Evolutionary conservation across 352 stramenopile species (phyloP).

Genomic region (Phytopythium vexans): DNA sequence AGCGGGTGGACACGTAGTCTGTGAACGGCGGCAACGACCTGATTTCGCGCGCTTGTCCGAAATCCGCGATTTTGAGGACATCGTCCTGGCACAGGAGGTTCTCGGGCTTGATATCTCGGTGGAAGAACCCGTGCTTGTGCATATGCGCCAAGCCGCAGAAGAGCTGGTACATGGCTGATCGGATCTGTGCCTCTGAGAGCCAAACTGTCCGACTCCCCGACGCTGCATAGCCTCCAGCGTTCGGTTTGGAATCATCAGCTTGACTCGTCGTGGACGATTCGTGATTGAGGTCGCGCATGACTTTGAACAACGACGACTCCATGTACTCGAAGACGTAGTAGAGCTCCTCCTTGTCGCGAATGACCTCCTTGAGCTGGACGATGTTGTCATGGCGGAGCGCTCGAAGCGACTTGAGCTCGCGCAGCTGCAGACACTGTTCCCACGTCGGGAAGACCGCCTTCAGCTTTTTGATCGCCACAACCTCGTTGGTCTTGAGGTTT

Average conservation of each 20-base stretch:
- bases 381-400: constrained; percentile 82
- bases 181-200: constrained; percentile 64
- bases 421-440: constrained; percentile 80
- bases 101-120: constrained; percentile 81
- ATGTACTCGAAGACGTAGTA: constrained; percentile 90
- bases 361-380: constrained; percentile 82
- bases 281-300: constrained; percentile 47
- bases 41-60: constrained; percentile 74
- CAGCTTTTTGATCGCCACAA: constrained; percentile 87
- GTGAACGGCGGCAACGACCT: constrained; percentile 64
- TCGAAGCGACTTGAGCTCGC: constrained; percentile 75
- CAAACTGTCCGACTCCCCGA: constrained; percentile 8
- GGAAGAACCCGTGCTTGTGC: constrained; percentile 84
- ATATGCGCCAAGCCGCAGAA: constrained; percentile 73
- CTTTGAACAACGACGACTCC: constrained; percentile 73
- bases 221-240: constrained; percentile 5
- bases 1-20: constrained; percentile 75
- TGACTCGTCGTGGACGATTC: constrained; percentile 9
- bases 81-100: constrained; percentile 64
- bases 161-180: constrained; percentile 77
- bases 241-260: constrained; percentile 21
- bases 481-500: constrained; percentile 88
- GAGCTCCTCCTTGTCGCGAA: constrained; percentile 82
- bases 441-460: constrained; percentile 77
- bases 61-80: constrained; percentile 71